Base-by-base conservation (phyloP, 306 rosid genomes). In the Fragaria nilgerrensis region DNA sequence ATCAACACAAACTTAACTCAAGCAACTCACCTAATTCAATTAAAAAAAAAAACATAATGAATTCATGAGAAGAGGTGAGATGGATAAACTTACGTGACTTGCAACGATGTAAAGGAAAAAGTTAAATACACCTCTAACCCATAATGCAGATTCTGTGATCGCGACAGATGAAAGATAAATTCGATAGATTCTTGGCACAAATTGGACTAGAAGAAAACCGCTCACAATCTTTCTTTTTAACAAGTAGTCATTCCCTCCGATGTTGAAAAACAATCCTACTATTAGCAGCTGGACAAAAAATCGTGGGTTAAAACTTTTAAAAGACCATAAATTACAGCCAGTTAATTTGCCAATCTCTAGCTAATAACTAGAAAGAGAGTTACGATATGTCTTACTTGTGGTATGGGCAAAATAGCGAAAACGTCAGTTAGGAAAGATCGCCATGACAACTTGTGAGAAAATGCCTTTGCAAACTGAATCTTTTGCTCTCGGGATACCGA, bases 101-200 rank as follows among this genome's bases (percentile, higher is more conserved):
- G 73, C 58, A 75, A 80, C 47, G 59, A 75, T 49, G 63, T 80
- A 80, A 7, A 75, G 79, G 27, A 75, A 80, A 52, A 80, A 52
- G 50, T 70, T 59, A 58, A 75, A 67, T 52, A 58, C 72, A 70
- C 68, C 80, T 75, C 47, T 80, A 61, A 75, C 52, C 67, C 80
- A 71, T 1, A 20, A 34, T 13, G 76, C 43, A 14, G 39, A 75
- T 22, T 58, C 41, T 5, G 72, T 61, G 36, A 75, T 8, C 13
- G n/a, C 25, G 0, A 15, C 5, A 59, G 62, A 25, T 13, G 69
- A 70, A 3, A 75, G 14, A 50, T 58, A 75, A 49, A 80, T 75
- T 75, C 71, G 58, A 75, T 68, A 62, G 7, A 80, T 43, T 45
- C 77, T 56, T 10, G 77, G 72, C 73, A 80, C 6, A 69, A 47